Base-by-base conservation (phyloP, 2,329 filamentous ascomycete genomes). In the Coniella lustricola region DNA sequence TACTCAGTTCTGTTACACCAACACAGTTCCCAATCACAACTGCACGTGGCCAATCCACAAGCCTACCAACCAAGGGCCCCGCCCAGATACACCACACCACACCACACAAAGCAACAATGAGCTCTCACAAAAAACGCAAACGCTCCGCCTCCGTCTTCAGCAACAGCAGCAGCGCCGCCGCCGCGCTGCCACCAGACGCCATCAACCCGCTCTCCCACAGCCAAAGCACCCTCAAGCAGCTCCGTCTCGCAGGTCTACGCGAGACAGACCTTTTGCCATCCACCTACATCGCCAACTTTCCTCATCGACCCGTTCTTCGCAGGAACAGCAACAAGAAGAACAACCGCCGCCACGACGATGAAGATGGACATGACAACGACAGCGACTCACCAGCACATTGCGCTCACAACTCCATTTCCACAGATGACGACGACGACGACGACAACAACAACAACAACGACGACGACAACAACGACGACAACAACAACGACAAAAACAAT, bases 121-220 rank as follows among this genome's bases (percentile, higher is more conserved):
- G 40, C 20, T 54, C 58, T 40, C 57, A 60, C 25, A 29, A 29
- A 41, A 72, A 69, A 48, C 65, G 65, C 45, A 67, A 63, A 53
- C 62, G 66, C 51, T 54, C 61, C 4, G 25, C 48, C 20, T 59
- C 57, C 7, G 48, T 47, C 46, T 40, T 52, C 51, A 55, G 55
- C 48, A 36, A 48, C 50, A 25, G 39, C 31, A 17, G 33, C 52
- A 52, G 48, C 21, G 50, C 34, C 36, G 34, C 45, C 18, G 44
- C 51, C 0, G 55, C 32, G 55, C 58, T 64, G 13, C 65, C 63
- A 1, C 52, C 56, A 13, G 62, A 65, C 40, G 58, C 65, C 46
- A 75, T 76, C 59, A 80, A 81, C 57, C 77, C 78, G 2, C 67
- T 75, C 56, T 80, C 76, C 56, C 73, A 82, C 55, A 66, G 71